Percentiles rank a stretch among this genome's conserved stretches.
These are phyloP conservation scores for Phytopythium montanum DNA, from an alignment of 352 stramenopile genomes.

Conservation along the genomic window DNA sequence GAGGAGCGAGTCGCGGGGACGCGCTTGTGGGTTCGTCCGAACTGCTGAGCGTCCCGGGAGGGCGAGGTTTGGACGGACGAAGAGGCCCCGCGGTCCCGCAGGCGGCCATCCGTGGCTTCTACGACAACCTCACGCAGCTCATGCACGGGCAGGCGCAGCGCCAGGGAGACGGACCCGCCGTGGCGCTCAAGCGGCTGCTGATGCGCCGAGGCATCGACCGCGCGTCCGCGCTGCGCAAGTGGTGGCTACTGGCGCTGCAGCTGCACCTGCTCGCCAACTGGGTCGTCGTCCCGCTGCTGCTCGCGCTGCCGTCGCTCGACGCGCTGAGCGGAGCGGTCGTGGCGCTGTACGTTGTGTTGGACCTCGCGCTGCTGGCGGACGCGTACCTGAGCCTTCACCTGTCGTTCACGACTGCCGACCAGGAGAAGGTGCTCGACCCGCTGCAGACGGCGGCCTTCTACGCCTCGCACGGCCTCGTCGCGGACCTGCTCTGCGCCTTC, in stretches of 20 bases:
- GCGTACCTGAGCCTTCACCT: conserved; percentile 54
- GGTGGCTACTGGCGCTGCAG: conserved; percentile 42
- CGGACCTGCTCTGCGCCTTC: conserved; percentile 38
- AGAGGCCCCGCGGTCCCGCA: neutral
- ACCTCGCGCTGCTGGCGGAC: conserved; percentile 35
- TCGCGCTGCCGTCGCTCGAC: conserved; percentile 34
- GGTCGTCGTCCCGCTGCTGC: conserved; percentile 30
- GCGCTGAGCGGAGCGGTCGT: conserved; percentile 11
- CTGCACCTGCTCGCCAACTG: conserved; percentile 37
- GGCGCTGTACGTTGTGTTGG: conserved; percentile 18
- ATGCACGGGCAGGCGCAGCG: conserved; percentile 9
- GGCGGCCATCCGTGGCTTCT: conserved; percentile 25
- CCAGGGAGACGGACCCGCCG: neutral
- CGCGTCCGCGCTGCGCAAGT: conserved; percentile 24
- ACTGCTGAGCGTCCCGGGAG: neutral
- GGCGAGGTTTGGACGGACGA: neutral
- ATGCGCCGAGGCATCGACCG: conserved; percentile 23
- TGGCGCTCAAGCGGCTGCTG: conserved; percentile 12
- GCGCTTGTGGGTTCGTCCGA: neutral
- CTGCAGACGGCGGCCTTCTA: conserved; percentile 27
- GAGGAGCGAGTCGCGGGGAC: neutral
- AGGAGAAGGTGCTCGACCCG: conserved; percentile 25
- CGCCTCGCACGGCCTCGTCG: conserved; percentile 15
- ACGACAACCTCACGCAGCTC: conserved; percentile 28
- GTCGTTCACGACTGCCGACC: conserved; percentile 11